Evolutionary conservation across 257 asterid species (phyloP), one percentile per base, ranked within the genome.

Genomic region (Vinca minor): DNA sequence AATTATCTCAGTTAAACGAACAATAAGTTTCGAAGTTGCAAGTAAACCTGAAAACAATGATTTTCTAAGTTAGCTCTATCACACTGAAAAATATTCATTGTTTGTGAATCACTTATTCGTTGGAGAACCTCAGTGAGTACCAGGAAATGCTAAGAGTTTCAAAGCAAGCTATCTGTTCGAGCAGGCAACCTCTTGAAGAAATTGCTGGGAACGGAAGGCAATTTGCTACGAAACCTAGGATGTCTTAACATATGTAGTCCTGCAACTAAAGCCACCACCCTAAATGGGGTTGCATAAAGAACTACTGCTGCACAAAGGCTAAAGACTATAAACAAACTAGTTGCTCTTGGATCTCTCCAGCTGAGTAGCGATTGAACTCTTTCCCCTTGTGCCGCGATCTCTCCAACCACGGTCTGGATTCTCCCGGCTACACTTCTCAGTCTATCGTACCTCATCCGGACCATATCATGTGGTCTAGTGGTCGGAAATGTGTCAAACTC

Each of bases 321-420:
- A 71, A 83, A 82, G 69, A 78, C 64, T 0, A 88, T 62, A 63
- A 88, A 88, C 70, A 88, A 41, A 68, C 83, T 68, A 1, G 95
- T 88, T 8, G 96, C 96, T 39, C 95, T 74, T 0, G 96, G 95
- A 57, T 88, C 95, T 70, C 96, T 71, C 96, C 96, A 88, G 69
- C 84, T 78, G 9, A 85, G 83, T 69, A 88, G 64, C 11, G 87
- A 62, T 34, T 82, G 80, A 20, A 88, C 13, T 65, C 91, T 85
- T 81, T 88, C 96, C 5, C 94, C 96, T 46, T 83, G 94, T 49
- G 94, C 78, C 17, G 94, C 94, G 23, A 83, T 49, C 29, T 88
- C 94, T 0, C 96, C 96, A 15, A 69, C 96, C 60, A 85, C 88
- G 3, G 86, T 83, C 77, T 87, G 95, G n/a, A 88, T 79, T 71